phyloP scores from a whole-genome alignment of 1,139 yeast genomes.

The Saccharomyces hybrid region DNA sequence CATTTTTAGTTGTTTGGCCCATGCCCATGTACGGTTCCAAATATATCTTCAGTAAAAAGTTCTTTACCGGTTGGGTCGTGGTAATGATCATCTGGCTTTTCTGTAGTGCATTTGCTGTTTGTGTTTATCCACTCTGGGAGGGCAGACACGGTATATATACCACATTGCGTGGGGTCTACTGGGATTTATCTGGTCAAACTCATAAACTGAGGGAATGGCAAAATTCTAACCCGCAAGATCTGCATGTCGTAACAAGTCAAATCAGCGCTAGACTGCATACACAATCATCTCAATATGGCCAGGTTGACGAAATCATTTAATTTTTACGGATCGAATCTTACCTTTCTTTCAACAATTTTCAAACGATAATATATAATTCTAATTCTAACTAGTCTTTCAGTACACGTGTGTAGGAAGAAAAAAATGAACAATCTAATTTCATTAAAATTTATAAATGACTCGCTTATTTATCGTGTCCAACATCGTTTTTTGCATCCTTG shows the following conservation, averaged over 20 bases:
- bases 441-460: not conserved
- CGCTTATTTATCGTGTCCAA: too few relatives aligned
- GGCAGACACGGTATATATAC: constrained; percentile 58
- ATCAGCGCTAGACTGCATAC: constrained; percentile 33
- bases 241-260: constrained; percentile 62
- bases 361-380: not conserved
- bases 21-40: constrained; percentile 81
- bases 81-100: constrained; percentile 71
- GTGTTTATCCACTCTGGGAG: constrained; percentile 57
- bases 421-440: not conserved
- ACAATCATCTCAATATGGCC: not conserved
- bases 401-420: not conserved
- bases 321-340: not conserved
- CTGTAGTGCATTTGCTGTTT: constrained; percentile 48
- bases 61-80: constrained; percentile 78
- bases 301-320: constrained; percentile 1
- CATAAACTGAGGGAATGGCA: constrained; percentile 71
- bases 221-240: constrained; percentile 53
- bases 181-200: constrained; percentile 76
- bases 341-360: not conserved
- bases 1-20: constrained; percentile 69
- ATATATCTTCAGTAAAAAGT: constrained; percentile 60
- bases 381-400: not conserved
- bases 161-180: constrained; percentile 66
- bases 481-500: not conserved